A percentile compares a stretch with the other conserved stretches of the same genome.
These are phyloP conservation scores for Quaeritorhiza haematococci DNA, from an alignment of 371 early-diverging fungal species.

Conservation along the genomic window DNA sequence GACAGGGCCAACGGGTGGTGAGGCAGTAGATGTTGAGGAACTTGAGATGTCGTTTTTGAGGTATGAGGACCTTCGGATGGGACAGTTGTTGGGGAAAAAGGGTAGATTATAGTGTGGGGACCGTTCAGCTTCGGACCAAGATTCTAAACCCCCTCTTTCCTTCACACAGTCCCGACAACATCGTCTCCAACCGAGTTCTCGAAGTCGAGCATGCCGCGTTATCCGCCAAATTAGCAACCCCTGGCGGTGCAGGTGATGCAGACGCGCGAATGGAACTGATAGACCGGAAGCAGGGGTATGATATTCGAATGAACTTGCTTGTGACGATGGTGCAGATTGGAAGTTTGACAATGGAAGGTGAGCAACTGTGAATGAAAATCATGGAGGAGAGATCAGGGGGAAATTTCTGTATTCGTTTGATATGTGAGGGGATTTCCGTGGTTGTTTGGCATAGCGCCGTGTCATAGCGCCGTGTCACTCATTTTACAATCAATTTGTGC, in stretches of 20 bases:
- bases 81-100: too few species aligned
- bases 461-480: too few species aligned
- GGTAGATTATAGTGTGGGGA: too few species aligned
- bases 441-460: too few species aligned
- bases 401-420: too few species aligned
- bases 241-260: conserved; percentile 6
- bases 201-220: conserved; percentile 63
- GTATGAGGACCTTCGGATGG: too few species aligned
- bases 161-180: conserved; percentile 54
- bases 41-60: conserved; percentile 28
- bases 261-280: conserved; percentile 63
- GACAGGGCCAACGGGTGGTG: too few species aligned
- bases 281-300: conserved; percentile 62
- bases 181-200: conserved; percentile 73
- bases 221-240: conserved; percentile 32
- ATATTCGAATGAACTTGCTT: conserved; percentile 77
- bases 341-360: conserved; percentile 65
- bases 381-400: too few species aligned
- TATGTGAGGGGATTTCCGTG: too few species aligned
- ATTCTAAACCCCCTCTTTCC: conserved; percentile 1
- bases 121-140: too few species aligned
- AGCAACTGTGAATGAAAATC: neutral
- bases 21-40: conserved; percentile 21
- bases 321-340: conserved; percentile 74
- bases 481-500: too few species aligned